Percentiles rank a stretch among this genome's conserved stretches.
Evolutionary conservation across 192 early-diverging fungal species (phyloP).

Genomic region (Coemansia sp.): DNA sequence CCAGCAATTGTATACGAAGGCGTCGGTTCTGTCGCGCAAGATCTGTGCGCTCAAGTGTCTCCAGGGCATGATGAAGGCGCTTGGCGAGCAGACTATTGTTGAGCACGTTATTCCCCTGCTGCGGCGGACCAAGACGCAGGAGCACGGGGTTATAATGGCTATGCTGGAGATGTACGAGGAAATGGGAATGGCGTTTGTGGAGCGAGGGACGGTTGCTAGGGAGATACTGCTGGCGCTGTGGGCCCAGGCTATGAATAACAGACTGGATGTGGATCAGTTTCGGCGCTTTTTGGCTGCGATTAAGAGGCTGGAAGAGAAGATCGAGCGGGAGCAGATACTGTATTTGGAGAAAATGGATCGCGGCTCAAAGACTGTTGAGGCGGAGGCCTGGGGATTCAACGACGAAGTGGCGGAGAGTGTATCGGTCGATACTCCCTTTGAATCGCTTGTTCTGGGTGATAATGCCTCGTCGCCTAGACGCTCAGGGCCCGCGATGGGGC

Average conservation of each 20-base stretch:
- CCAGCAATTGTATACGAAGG: constrained; percentile 67
- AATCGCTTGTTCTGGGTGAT: constrained; percentile 13
- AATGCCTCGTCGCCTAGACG: neutral
- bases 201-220: constrained; percentile 71
- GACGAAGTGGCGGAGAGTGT: neutral
- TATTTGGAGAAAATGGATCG: constrained; percentile 61
- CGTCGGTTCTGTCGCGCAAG: constrained; percentile 68
- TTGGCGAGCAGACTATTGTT: constrained; percentile 69
- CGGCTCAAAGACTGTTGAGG: neutral
- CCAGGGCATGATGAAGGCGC: constrained; percentile 61
- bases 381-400: neutral
- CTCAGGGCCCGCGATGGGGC: neutral
- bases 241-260: constrained; percentile 67
- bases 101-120: constrained; percentile 79
- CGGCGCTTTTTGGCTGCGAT: constrained; percentile 64
- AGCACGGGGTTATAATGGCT: constrained; percentile 75
- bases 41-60: constrained; percentile 68
- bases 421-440: neutral
- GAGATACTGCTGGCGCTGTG: constrained; percentile 79
- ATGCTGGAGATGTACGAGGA: constrained; percentile 80
- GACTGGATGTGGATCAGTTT: constrained; percentile 72
- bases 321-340: constrained; percentile 60
- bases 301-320: constrained; percentile 52
- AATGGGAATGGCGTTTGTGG: constrained; percentile 61
- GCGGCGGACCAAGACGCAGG: constrained; percentile 70